Evolutionary conservation across 495 filamentous ascomycete species (phyloP), one percentile per base, ranked within the genome.

Genomic region (Aspergillus diversus): DNA sequence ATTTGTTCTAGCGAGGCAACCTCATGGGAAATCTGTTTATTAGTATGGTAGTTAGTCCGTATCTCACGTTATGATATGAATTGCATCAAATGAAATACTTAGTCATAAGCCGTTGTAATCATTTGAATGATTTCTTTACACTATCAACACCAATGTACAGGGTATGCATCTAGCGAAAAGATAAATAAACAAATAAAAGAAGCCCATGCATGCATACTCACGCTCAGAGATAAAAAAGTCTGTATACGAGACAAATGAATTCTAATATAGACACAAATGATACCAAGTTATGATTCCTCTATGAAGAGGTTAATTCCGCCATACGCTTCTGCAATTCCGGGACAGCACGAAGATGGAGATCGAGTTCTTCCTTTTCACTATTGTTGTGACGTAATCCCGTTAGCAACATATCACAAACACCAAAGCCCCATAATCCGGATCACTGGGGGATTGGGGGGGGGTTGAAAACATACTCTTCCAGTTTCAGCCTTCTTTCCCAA

Each of bases 281-380:
- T 50, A 15, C 17, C 48, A 9, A 50, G 48, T 17, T 5, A 27
- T 27, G 21, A 27, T 27, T 27, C 21, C 1, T 13, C 43, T 70
- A 66, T 7, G 32, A 63, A 48, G 72, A 69, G 5, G 65, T 82
- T 63, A 98, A 76, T 75, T 98, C 94, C 35, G 78, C 85, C 69
- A 97, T 88, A 55, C 95, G 83, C 75, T 87, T 87, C 80, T 97
- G 88, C 47, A 97, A 80, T 68, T 97, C 95, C 1, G 92, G 92
- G 7, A 97, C 90, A 35, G 89, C 86, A 65, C 93, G 80, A 33
- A 99, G 77, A 71, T 91, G 83, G 39, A 96, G 73, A 33, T 97
- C 95, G 52, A 99, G 79, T 65, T 97, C 94, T 75, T 99, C 94
- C 74, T 91, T 96, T 83, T 99, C 94, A 79, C 86, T 89, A 58